Percentiles rank a stretch among this genome's conserved stretches.
Evolutionary conservation across 2,329 filamentous ascomycete genomes (phyloP).

Genomic region (Colletotrichum eleusines): DNA sequence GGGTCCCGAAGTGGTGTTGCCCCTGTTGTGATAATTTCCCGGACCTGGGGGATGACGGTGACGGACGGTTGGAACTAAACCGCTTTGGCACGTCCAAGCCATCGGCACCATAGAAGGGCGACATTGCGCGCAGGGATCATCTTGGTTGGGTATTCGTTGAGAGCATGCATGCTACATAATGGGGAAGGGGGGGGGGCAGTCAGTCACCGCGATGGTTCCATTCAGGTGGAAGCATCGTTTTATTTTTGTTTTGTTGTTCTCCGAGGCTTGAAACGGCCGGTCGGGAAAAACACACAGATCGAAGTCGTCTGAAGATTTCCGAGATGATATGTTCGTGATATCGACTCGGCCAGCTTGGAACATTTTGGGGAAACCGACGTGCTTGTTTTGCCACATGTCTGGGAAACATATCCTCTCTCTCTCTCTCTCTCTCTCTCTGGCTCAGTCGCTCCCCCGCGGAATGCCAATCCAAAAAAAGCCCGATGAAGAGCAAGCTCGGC

Average conservation of each 20-base stretch:
- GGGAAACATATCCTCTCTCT: too few relatives aligned
- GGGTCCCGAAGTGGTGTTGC: slow-evolving; percentile 31
- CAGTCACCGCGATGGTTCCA: not conserved
- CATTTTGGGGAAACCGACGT: not conserved
- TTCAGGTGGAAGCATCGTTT: not conserved
- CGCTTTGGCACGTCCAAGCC: slow-evolving; percentile 41
- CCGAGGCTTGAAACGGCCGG: not conserved
- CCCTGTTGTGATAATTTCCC: slow-evolving; percentile 42
- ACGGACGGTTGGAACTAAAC: slow-evolving; percentile 34
- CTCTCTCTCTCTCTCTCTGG: not conserved
- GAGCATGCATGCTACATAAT: not conserved
- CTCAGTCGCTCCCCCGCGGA: slow-evolving; percentile 3
- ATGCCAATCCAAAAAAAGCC: slow-evolving; percentile 3
- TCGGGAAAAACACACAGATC: not conserved
- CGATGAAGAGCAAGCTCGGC: slow-evolving; percentile 16
- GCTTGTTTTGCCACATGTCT: not conserved
- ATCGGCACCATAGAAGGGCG: slow-evolving; percentile 32
- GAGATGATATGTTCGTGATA: slow-evolving; percentile 1
- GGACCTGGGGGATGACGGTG: slow-evolving; percentile 34
- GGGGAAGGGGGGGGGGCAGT: too few relatives aligned
- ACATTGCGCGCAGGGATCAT: slow-evolving; percentile 25
- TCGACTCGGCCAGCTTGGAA: not conserved
- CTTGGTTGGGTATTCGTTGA: not conserved
- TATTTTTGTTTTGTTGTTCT: not conserved
- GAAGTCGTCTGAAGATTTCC: not conserved